Conservation (phyloP, 805 yeast species). For the Saturnispora mendoncae region DNA sequence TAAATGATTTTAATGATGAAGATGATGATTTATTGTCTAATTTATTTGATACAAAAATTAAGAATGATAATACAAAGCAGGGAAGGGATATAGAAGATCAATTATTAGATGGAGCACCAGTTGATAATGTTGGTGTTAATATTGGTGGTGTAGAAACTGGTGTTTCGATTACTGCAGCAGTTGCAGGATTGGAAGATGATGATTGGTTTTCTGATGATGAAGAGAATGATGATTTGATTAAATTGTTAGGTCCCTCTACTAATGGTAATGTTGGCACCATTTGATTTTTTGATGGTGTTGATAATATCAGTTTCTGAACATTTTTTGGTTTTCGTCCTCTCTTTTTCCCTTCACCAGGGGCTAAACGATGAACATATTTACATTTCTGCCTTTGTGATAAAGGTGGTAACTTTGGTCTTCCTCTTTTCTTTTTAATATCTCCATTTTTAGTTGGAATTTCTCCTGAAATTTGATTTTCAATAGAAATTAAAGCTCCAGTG, state of each 20-base stretch:
- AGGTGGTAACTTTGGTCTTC: constrained; percentile 26
- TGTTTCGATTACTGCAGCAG: too few species aligned
- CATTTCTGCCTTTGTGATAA: constrained; percentile 21
- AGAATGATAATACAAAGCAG: background rate
- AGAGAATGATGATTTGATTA: constrained; percentile 10
- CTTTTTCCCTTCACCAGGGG: constrained; percentile 12
- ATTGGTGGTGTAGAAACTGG: too few species aligned
- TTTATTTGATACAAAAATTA: constrained; percentile 2
- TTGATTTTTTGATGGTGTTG: background rate
- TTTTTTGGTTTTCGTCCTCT: constrained; percentile 14
- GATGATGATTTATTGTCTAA: constrained; percentile 6
- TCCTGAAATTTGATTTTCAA: background rate
- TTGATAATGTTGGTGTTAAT: too few species aligned
- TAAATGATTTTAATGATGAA: constrained; percentile 10
- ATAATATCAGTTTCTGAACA: background rate
- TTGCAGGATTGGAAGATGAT: background rate
- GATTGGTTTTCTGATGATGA: constrained; percentile 12
- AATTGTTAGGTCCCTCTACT: background rate
- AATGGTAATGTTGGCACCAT: background rate
- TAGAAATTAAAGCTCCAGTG: background rate
- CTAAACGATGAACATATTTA: constrained; percentile 14
- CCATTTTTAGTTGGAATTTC: background rate
- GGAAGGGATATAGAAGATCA: constrained; percentile 3
- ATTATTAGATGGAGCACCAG: background rate
- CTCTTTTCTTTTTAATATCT: constrained; percentile 20